These are phyloP conservation scores for Monosporascus sp. DNA, from an alignment of 2,329 filamentous ascomycete species.

Conservation along the genomic window DNA sequence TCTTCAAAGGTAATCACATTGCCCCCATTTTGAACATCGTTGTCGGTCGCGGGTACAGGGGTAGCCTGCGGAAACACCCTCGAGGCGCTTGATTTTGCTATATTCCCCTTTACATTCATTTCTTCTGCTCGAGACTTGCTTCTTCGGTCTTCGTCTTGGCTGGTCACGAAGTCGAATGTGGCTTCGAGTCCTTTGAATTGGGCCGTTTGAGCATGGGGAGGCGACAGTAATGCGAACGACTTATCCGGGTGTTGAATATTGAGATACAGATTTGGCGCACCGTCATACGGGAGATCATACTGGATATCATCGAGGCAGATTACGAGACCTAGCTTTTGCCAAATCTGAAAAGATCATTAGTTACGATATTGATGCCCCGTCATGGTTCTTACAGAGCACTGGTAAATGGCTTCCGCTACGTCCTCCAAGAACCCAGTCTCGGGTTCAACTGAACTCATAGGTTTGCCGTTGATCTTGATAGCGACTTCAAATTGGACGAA, in stretches of 20 bases:
- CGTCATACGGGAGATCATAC: conserved; percentile 13
- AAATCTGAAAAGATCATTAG: conserved; percentile 19
- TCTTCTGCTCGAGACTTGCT: too few relatives aligned
- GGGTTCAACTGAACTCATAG: conserved; percentile 2
- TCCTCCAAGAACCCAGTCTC: conserved; percentile 15
- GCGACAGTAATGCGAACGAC: conserved; percentile 22
- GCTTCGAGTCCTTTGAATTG: conserved; percentile 24
- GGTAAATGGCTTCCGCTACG: conserved; percentile 17
- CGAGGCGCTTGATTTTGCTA: too few relatives aligned
- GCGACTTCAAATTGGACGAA: conserved; percentile 20
- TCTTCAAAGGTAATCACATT: not conserved
- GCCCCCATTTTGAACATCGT: not conserved
- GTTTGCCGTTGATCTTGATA: conserved; percentile 8
- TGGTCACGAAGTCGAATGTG: conserved; percentile 12
- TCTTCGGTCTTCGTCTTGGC: not conserved
- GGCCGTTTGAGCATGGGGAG: conserved; percentile 20
- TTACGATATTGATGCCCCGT: not conserved
- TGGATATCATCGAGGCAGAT: conserved; percentile 17
- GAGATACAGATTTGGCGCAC: conserved; percentile 23
- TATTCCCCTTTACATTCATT: too few relatives aligned
- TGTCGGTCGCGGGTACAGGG: too few relatives aligned
- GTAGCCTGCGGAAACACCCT: too few relatives aligned
- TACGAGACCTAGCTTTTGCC: conserved; percentile 20
- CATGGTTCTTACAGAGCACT: conserved; percentile 16
- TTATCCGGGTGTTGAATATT: conserved; percentile 26